Percentiles rank a stretch among this genome's conserved stretches.
phyloP scores from a whole-genome alignment of 352 stramenopile species.

The Phytophthora aleatoria region DNA sequence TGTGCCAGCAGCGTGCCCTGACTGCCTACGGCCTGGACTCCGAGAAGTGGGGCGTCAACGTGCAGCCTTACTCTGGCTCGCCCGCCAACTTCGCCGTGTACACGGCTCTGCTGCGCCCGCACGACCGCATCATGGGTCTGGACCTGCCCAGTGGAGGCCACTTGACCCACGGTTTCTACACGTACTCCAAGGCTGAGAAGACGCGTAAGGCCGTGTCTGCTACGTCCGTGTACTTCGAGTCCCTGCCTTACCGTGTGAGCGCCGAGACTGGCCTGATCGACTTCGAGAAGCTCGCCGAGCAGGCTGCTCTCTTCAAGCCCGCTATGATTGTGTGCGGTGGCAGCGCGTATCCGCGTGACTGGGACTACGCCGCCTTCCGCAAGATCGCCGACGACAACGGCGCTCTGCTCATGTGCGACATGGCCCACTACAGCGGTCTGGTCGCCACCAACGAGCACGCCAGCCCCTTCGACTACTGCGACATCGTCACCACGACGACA shows the following conservation, averaged over 20 bases:
- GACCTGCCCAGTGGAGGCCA: constrained; percentile 98
- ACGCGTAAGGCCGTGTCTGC: constrained; percentile 97
- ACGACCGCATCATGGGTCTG: constrained; percentile 99
- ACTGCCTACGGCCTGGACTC: constrained; percentile 93
- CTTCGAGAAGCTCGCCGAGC: constrained; percentile 95
- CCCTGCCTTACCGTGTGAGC: constrained; percentile 96
- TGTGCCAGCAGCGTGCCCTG: constrained; percentile 95
- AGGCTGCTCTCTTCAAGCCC: constrained; percentile 97
- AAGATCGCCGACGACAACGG: constrained; percentile 98
- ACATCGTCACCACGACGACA: constrained; percentile 99
- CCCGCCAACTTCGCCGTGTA: constrained; percentile 99
- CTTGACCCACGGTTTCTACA: constrained; percentile 99
- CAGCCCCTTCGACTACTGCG: constrained; percentile 97
- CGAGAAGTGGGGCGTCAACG: constrained; percentile 98
- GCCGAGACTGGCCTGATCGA: constrained; percentile 96
- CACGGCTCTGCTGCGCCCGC: constrained; percentile 96
- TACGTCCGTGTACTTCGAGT: constrained; percentile 99
- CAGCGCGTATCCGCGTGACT: constrained; percentile 98
- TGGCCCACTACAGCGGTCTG: constrained; percentile 99
- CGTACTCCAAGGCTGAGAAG: constrained; percentile 96
- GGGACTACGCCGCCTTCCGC: constrained; percentile 97
- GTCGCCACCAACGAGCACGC: constrained; percentile 95
- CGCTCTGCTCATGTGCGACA: constrained; percentile 98
- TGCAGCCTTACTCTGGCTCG: constrained; percentile 97
- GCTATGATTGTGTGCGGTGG: constrained; percentile 97